Base-by-base conservation (phyloP, 2,329 filamentous ascomycete genomes). In the Grosmannia huntii region DNA sequence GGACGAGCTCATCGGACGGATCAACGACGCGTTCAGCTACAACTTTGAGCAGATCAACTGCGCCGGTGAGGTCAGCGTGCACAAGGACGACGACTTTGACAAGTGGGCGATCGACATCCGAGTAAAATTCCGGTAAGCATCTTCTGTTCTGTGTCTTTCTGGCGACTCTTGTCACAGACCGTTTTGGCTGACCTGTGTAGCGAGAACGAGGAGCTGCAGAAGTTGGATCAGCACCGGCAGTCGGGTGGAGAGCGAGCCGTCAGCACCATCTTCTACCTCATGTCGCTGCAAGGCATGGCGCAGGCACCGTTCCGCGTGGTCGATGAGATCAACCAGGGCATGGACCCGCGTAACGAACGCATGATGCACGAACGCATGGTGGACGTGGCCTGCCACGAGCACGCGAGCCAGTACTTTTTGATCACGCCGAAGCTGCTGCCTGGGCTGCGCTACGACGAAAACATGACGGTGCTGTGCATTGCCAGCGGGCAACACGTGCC, bases 361-460 rank as follows among this genome's bases (percentile, higher is more conserved):
- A 95, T 96, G 83, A 91, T 99, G 19, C 94, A 99, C 73, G 90
- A 92, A 69, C 89, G 94, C 62, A 95, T 99, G 87, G 94, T 99
- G 10, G 90, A 96, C 67, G 96, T 99, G 68, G 94, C 94, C 50
- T 97, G 94, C 71, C 82, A 83, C 64, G 85, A 90, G 70, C 83
- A 87, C 69, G 84, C 83, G n/a, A 81, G 77, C 64, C 84, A 87
- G 73, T 99, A 99, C 74, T 99, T 99, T 75, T 83, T 99, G 62
- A 95, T 99, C 74, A 99, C 94, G 50, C 94, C 94, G 5, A 99
- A 99, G 74, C 77, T 99, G 61, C 82, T 99, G 60, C 87, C 84
- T 5, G 89, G 87, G 12, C 75, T 99, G 60, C 83, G 84, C 64
- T 99, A 96, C 70, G 88, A 96, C 69, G 79, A 81, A 57, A 87